Base-by-base conservation (phyloP, 1,284 basidiomycete genomes). In the Tausonia pullulans region DNA sequence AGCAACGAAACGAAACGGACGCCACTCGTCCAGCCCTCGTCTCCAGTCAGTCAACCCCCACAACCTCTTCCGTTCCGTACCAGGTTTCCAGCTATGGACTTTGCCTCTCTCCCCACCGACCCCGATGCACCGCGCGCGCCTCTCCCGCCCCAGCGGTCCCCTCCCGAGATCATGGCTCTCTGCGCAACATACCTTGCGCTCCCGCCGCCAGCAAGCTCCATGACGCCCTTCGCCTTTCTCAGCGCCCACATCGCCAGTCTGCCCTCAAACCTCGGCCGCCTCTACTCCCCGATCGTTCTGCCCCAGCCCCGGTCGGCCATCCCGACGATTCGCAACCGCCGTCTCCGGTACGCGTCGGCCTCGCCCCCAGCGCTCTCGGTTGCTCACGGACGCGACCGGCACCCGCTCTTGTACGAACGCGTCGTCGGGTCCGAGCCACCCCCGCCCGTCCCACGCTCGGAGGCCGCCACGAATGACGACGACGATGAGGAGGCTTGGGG, bases 401-500 rank as follows among this genome's bases (percentile, higher is more conserved):
- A 62, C 43, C 61, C 61, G 16, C 40, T 62, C 1, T 48, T 62
- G 2, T 62, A 49, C 54, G 61, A 62, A 46, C 61, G 54, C 13
- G 7, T 62, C 61, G 61, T 62, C 40, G 61, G 61, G 5, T 14
- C 9, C 54, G 48, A 2, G 43, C 16, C 55, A 16, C 14, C 10
- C 57, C 45, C 16, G 59, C 50, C 10, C 10, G 8, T 7, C 61
- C 11, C 6, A 27, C 41, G 27, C 52, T 2, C 45, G 27, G 7
- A 11, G 7, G 43, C n/a, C 4, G 39, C 58, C 3, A 55, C 54
- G 4, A 10, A 11, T 6, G 55, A 57, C 40, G 45, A 40, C 48
- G 53, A 58, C 5, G 51, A 60, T 14, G 54, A 67, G 61, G 55
- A 58, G 48, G 54, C 50, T 56, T 50, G 63, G 58, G 61, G 49